Evolutionary conservation across 169 alveolate genomes (phyloP).

Genomic region (Plasmodium sp.): DNA sequence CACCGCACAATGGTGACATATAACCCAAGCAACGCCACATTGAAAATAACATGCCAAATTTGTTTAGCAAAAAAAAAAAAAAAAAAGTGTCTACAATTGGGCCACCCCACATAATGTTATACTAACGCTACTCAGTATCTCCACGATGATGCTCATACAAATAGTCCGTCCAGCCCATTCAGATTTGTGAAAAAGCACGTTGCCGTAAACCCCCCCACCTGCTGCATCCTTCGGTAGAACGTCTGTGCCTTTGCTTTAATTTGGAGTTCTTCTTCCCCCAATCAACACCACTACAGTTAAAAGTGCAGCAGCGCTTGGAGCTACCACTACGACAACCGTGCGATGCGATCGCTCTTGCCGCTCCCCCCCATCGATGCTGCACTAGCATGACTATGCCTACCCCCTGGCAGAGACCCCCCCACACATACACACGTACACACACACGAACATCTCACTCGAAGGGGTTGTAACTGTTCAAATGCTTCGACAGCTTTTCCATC

Average conservation of each 20-base stretch:
- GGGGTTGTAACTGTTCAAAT: constrained; percentile 60
- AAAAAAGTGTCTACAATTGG: not conserved
- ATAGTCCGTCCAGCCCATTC: not conserved
- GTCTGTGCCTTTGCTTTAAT: not conserved
- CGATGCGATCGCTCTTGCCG: not conserved
- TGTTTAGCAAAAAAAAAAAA: not conserved
- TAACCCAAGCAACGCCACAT: not conserved
- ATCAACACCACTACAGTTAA: not conserved
- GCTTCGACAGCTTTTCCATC: constrained; percentile 51
- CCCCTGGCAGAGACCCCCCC: not conserved
- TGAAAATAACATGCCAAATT: not conserved
- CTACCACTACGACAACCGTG: not conserved
- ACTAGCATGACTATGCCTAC: not conserved
- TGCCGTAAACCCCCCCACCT: not conserved
- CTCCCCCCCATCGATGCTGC: not conserved
- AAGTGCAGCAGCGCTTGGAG: too few species aligned
- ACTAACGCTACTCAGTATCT: not conserved
- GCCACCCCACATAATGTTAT: not conserved
- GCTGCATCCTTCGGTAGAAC: not conserved
- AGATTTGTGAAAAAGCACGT: not conserved
- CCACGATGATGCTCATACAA: not conserved
- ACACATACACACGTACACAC: not conserved
- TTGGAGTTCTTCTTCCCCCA: not conserved
- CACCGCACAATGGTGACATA: not conserved
- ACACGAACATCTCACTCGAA: constrained; percentile 4